Evolutionary conservation across 306 rosid species (phyloP).

Genomic region (Styphnolobium japonicum): DNA sequence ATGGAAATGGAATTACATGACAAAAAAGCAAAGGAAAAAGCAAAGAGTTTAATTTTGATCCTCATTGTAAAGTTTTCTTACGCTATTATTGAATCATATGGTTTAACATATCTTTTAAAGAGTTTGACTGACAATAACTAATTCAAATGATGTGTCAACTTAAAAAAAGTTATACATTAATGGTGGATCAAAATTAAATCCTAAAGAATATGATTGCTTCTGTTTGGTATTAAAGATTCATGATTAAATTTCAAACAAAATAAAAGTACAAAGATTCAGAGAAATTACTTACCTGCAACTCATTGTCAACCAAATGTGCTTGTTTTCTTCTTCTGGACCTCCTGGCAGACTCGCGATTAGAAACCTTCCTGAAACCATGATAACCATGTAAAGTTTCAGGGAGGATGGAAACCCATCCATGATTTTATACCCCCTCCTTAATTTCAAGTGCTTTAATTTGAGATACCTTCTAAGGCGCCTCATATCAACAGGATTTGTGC

Average conservation of each 20-base stretch:
- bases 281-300: conserved; percentile 31
- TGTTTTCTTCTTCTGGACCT: conserved; percentile 45
- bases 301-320: conserved; percentile 33
- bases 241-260: background rate
- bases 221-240: background rate
- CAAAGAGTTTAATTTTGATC: too few relatives aligned
- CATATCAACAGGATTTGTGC: conserved; percentile 42
- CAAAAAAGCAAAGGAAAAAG: background rate
- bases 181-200: too few relatives aligned
- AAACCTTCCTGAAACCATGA: conserved; percentile 25
- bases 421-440: background rate
- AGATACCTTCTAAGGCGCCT: conserved; percentile 68
- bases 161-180: too few relatives aligned
- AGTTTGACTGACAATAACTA: too few relatives aligned
- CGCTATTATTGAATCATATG: too few relatives aligned
- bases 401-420: background rate
- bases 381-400: background rate
- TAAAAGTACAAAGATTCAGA: background rate
- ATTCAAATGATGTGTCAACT: too few relatives aligned
- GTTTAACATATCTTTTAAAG: too few relatives aligned
- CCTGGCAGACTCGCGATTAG: conserved; percentile 44
- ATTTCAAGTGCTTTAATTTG: background rate
- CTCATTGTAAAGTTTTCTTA: too few relatives aligned
- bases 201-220: too few relatives aligned
- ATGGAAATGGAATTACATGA: background rate